Percentiles rank a stretch among this genome's conserved stretches.
phyloP scores from a whole-genome alignment of 164 flowering plant species.

The Annona cherimola region DNA sequence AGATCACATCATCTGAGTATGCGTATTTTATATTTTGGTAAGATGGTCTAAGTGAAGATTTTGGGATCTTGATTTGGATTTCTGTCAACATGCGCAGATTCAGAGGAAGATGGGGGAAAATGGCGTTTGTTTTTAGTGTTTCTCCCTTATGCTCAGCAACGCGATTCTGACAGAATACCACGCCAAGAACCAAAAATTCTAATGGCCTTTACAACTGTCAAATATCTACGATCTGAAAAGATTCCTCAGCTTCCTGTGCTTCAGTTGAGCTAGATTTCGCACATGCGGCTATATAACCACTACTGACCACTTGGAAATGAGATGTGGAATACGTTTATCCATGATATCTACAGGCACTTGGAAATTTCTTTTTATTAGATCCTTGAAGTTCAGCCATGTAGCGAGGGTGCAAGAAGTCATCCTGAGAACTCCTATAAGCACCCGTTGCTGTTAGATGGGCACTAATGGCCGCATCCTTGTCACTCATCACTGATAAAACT shows the following conservation, averaged over 20 bases:
- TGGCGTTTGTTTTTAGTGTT: not conserved
- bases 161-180: not conserved
- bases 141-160: not conserved
- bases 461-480: not conserved
- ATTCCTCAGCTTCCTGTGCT: not conserved
- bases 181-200: not conserved
- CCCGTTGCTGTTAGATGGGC: not conserved
- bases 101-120: slow-evolving; percentile 1
- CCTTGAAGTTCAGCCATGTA: too few relatives aligned
- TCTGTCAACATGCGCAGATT: not conserved
- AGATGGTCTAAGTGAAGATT: too few relatives aligned
- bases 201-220: not conserved
- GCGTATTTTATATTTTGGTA: too few relatives aligned
- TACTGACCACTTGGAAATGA: not conserved
- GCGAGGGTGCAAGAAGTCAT: too few relatives aligned
- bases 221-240: not conserved
- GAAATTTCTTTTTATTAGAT: too few relatives aligned
- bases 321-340: too few relatives aligned
- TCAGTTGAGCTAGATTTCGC: slow-evolving; percentile 1
- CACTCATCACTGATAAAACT: too few relatives aligned
- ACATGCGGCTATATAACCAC: not conserved
- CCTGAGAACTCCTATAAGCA: too few relatives aligned
- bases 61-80: not conserved
- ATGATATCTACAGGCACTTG: too few relatives aligned
- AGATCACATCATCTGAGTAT: too few relatives aligned